Conservation (phyloP, 805 yeast genomes). For the Kuraishia ogatae region DNA sequence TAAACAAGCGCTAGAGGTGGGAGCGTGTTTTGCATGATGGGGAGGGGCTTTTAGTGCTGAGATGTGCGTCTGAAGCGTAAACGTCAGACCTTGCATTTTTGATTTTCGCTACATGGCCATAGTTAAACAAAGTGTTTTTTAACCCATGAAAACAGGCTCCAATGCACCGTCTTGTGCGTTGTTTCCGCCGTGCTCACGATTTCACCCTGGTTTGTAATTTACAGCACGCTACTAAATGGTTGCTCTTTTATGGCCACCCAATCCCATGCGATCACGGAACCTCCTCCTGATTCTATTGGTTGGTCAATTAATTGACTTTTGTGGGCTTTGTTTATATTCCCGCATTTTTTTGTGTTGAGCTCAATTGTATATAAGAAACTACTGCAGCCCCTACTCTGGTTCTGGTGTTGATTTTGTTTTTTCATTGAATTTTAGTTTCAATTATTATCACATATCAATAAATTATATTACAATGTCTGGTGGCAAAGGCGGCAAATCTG, state of each 20-base stretch:
- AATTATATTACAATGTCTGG: conserved; percentile 36
- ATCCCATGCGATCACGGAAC: not conserved
- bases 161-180: conserved; percentile 1
- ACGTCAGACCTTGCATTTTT: not conserved
- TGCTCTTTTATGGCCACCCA: conserved; percentile 1
- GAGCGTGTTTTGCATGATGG: not conserved
- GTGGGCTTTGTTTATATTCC: conserved; percentile 5
- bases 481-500: conserved; percentile 91
- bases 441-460: not conserved
- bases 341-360: not conserved
- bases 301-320: conserved; percentile 5
- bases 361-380: not conserved
- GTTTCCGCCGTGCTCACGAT: conserved; percentile 4
- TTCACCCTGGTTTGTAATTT: conserved; percentile 7
- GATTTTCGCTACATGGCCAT: conserved; percentile 2
- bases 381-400: not conserved
- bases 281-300: not conserved
- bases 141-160: not conserved
- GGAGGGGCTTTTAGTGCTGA: not conserved
- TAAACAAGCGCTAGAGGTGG: not conserved
- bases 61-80: not conserved
- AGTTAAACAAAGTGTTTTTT: conserved; percentile 4
- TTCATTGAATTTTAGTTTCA: not conserved
- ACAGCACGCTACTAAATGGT: conserved; percentile 5
- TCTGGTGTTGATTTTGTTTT: not conserved